Conservation (phyloP, 75 land plant genomes). For the Cunninghamia lanceolata region DNA sequence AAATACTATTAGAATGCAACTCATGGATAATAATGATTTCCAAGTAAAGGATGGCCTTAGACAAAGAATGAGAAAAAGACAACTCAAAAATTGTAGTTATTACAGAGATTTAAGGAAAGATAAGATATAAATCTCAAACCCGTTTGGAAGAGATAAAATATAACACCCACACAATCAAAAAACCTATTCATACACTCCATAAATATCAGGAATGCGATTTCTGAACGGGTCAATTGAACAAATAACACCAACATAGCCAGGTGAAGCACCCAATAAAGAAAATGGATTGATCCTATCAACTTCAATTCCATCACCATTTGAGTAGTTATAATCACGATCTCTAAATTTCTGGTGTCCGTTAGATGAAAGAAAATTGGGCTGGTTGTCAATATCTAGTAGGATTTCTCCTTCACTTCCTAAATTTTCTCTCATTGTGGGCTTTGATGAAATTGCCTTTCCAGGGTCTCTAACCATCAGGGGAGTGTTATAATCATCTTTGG, state of each 20-base stretch:
- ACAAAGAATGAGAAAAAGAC: too few species aligned
- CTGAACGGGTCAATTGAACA: slow-evolving; percentile 69
- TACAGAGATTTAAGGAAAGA: too few species aligned
- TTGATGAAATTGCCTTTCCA: background rate
- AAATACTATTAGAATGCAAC: too few species aligned
- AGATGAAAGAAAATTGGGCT: background rate
- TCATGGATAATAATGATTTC: too few species aligned
- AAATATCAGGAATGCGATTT: slow-evolving; percentile 53
- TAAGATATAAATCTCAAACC: slow-evolving; percentile 49
- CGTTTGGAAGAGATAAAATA: slow-evolving; percentile 45
- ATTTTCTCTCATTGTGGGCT: background rate
- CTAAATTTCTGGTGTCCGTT: background rate
- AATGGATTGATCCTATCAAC: background rate
- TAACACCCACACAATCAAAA: slow-evolving; percentile 45
- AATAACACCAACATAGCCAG: background rate
- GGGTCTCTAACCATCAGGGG: background rate
- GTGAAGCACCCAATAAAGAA: background rate
- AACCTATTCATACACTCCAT: slow-evolving; percentile 76
- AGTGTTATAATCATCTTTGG: background rate
- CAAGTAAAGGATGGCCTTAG: too few species aligned
- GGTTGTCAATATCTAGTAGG: background rate
- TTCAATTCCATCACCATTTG: background rate
- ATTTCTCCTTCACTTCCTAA: background rate
- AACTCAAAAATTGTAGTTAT: too few species aligned
- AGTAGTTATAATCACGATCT: background rate